These are phyloP conservation scores for Coemansia aciculifera DNA, from an alignment of 192 early-diverging fungal species.

Conservation along the genomic window DNA sequence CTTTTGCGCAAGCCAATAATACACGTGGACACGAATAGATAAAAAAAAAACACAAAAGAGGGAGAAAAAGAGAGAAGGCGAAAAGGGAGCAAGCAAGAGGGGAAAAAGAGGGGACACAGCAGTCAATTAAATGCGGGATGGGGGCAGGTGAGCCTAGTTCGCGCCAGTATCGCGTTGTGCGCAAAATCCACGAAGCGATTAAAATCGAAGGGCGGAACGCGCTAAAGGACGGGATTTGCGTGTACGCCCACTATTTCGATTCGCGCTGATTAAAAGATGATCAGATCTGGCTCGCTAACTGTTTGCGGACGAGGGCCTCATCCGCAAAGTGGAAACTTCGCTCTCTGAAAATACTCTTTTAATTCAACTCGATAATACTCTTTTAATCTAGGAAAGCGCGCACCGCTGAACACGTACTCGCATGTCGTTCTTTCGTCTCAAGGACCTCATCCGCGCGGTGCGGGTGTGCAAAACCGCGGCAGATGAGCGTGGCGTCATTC, in stretches of 20 bases:
- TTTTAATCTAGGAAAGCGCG: neutral
- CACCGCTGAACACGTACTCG: neutral
- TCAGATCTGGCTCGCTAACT: neutral
- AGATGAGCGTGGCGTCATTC: slow-evolving; percentile 97
- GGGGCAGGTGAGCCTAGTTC: slow-evolving; percentile 1
- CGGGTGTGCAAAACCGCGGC: slow-evolving; percentile 97
- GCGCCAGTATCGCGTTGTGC: slow-evolving; percentile 17
- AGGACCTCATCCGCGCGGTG: slow-evolving; percentile 96
- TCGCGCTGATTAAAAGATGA: slow-evolving; percentile 11
- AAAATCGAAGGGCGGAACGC: neutral
- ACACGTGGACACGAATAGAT: neutral
- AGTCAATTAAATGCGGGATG: slow-evolving; percentile 4
- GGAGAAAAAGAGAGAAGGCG: neutral
- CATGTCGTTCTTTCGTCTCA: slow-evolving; percentile 58
- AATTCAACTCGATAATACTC: neutral
- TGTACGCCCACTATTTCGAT: neutral
- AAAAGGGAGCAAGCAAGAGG: neutral
- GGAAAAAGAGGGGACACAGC: neutral
- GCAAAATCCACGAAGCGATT: neutral
- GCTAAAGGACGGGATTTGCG: neutral
- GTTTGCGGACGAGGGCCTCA: neutral
- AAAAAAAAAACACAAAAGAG: neutral
- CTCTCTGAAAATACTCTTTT: neutral
- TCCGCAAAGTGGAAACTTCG: neutral
- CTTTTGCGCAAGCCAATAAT: slow-evolving; percentile 4